These are phyloP conservation scores for Emergomyces orientalis DNA, from an alignment of 2,329 filamentous ascomycete species.

Conservation along the genomic window DNA sequence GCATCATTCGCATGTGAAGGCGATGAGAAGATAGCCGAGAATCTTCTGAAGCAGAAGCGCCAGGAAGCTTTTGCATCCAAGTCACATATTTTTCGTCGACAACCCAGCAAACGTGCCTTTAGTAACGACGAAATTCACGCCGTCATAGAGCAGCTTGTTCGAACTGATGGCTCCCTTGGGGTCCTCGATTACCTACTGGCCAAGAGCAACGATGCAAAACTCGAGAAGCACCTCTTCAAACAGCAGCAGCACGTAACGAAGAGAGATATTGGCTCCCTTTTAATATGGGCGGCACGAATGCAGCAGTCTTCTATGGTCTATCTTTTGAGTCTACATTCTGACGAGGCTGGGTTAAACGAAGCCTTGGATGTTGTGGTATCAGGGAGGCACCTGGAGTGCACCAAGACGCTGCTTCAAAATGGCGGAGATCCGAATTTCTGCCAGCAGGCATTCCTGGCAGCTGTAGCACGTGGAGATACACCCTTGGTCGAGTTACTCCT, in stretches of 20 bases:
- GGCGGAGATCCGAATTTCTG: conserved; percentile 16
- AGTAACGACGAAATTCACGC: conserved; percentile 14
- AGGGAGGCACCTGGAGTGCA: conserved; percentile 13
- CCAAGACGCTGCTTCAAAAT: conserved; percentile 13
- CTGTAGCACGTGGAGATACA: conserved; percentile 11
- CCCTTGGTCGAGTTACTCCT: conserved; percentile 12
- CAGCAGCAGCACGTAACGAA: conserved; percentile 5
- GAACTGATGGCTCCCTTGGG: conserved; percentile 11
- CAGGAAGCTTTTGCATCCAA: conserved; percentile 16
- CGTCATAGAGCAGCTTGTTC: conserved; percentile 16
- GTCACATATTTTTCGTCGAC: conserved; percentile 17
- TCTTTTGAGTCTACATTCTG: conserved; percentile 12
- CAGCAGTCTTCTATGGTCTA: conserved; percentile 12
- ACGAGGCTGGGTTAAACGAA: conserved; percentile 10
- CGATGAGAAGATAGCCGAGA: conserved; percentile 12
- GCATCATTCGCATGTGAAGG: conserved; percentile 10
- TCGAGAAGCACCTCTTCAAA: conserved; percentile 14
- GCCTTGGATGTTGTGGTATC: conserved; percentile 10
- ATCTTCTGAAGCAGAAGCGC: conserved; percentile 13
- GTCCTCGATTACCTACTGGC: conserved; percentile 15
- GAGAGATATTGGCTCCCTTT: conserved; percentile 9
- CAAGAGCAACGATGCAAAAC: conserved; percentile 14
- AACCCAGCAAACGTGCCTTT: conserved; percentile 15
- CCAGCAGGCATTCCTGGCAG: conserved; percentile 11
- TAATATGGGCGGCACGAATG: conserved; percentile 13